Percentiles rank a stretch among this genome's conserved stretches.
Conservation (phyloP, 352 stramenopile species). For the Elongisporangium anandrum region DNA sequence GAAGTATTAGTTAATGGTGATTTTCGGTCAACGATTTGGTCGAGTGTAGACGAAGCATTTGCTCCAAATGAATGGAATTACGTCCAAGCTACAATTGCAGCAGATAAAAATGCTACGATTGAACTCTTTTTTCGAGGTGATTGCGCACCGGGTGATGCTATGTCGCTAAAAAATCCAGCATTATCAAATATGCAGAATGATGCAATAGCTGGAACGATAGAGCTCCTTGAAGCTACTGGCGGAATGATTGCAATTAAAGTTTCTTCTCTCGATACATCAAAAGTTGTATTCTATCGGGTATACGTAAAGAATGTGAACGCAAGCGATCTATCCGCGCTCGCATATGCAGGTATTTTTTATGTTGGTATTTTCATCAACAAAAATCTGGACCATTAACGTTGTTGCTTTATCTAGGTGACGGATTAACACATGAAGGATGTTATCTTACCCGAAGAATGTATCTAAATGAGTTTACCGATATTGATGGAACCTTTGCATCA, state of each 20-base stretch:
- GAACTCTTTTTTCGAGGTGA: slow-evolving; percentile 33
- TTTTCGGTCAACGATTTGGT: slow-evolving; percentile 21
- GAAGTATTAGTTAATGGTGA: slow-evolving; percentile 31
- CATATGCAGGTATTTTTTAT: slow-evolving; percentile 29
- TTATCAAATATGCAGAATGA: slow-evolving; percentile 12
- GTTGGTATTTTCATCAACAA: not conserved
- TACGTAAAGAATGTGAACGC: slow-evolving; percentile 15
- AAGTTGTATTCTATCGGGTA: slow-evolving; percentile 27
- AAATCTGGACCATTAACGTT: not conserved
- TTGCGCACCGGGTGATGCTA: slow-evolving; percentile 11
- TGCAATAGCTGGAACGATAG: slow-evolving; percentile 12
- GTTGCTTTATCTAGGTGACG: slow-evolving; percentile 18
- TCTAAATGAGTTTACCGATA: slow-evolving; percentile 5
- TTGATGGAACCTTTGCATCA: not conserved
- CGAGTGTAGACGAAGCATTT: slow-evolving; percentile 11
- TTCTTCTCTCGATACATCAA: slow-evolving; percentile 1
- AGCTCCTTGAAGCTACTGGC: slow-evolving; percentile 27
- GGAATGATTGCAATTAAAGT: slow-evolving; percentile 33
- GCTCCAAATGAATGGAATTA: slow-evolving; percentile 25
- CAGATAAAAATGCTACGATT: slow-evolving; percentile 13
- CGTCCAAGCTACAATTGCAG: slow-evolving; percentile 12
- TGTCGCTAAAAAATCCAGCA: slow-evolving; percentile 36
- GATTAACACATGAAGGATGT: slow-evolving; percentile 29
- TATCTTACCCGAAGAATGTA: slow-evolving; percentile 19
- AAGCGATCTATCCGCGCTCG: slow-evolving; percentile 4